Percentiles rank a stretch among this genome's conserved stretches.
These are phyloP conservation scores for Arthrobotrys conoides DNA, from an alignment of 2,329 filamentous ascomycete species.

Conservation along the genomic window DNA sequence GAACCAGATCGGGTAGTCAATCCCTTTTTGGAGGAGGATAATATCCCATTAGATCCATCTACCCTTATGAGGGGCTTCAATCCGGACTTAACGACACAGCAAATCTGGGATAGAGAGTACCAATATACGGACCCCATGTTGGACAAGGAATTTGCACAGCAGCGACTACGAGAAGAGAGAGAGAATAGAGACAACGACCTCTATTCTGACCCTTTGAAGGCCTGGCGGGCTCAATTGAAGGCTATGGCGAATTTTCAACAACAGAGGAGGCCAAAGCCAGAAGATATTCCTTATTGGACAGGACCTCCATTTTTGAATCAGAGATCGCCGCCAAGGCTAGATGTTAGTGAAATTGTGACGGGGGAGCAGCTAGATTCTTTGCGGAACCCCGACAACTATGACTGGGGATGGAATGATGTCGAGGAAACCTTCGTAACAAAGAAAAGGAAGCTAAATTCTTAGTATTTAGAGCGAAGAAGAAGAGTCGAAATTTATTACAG, in stretches of 20 bases:
- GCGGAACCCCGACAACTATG: constrained; percentile 1
- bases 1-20: background rate
- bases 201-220: background rate
- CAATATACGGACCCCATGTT: constrained; percentile 9
- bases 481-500: too few species aligned
- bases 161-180: background rate
- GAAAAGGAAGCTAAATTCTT: constrained; percentile 18
- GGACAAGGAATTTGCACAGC: background rate
- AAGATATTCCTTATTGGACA: constrained; percentile 2
- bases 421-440: constrained; percentile 4
- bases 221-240: background rate
- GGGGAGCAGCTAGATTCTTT: background rate
- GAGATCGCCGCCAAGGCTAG: too few species aligned
- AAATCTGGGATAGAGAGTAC: background rate
- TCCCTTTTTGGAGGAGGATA: constrained; percentile 11
- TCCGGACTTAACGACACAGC: background rate
- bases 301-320: background rate
- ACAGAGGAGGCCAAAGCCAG: background rate
- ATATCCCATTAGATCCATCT: background rate
- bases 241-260: background rate
- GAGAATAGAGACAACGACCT: background rate
- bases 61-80: background rate
- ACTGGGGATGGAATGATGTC: constrained; percentile 26
- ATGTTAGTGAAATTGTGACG: background rate
- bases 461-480: too few species aligned